phyloP scores from a whole-genome alignment of 352 stramenopile species.

The Thraustochytrium striatum region DNA sequence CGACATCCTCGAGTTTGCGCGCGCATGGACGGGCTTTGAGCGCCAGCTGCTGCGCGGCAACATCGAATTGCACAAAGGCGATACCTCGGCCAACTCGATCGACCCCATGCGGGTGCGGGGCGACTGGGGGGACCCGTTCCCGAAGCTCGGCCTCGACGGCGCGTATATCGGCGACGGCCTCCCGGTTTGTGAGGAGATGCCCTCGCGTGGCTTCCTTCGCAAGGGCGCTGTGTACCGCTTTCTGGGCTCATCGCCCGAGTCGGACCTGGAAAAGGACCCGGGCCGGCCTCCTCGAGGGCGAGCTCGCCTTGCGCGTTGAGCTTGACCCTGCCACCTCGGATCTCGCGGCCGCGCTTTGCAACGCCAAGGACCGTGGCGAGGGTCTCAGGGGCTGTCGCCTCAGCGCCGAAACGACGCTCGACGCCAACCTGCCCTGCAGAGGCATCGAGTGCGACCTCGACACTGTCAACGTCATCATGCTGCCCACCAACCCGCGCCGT shows the following conservation, averaged over 20 bases:
- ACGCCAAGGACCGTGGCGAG: neutral
- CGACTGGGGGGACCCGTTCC: constrained; percentile 60
- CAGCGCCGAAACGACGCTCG: constrained; percentile 53
- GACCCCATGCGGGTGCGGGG: constrained; percentile 62
- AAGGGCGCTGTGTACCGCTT: constrained; percentile 57
- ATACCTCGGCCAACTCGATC: constrained; percentile 50
- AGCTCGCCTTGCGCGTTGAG: constrained; percentile 50
- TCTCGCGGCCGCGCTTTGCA: constrained; percentile 56
- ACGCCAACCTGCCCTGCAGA: constrained; percentile 52
- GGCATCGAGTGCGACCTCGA: constrained; percentile 59
- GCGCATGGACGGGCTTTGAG: constrained; percentile 64
- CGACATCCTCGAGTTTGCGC: constrained; percentile 61
- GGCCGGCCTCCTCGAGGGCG: constrained; percentile 5
- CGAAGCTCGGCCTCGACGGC: constrained; percentile 60
- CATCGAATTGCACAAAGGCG: constrained; percentile 49
- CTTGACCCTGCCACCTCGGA: constrained; percentile 50
- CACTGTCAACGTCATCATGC: constrained; percentile 58
- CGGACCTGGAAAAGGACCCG: constrained; percentile 25
- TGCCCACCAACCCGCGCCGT: constrained; percentile 45
- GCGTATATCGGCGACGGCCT: constrained; percentile 63
- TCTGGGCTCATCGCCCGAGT: constrained; percentile 43
- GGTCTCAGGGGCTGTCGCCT: constrained; percentile 51
- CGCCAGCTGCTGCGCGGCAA: constrained; percentile 53
- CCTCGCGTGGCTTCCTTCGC: constrained; percentile 58
- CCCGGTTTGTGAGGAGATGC: constrained; percentile 62